Conservation (phyloP, 129 eudicot species). For the Centrapalus pauciflorus region DNA sequence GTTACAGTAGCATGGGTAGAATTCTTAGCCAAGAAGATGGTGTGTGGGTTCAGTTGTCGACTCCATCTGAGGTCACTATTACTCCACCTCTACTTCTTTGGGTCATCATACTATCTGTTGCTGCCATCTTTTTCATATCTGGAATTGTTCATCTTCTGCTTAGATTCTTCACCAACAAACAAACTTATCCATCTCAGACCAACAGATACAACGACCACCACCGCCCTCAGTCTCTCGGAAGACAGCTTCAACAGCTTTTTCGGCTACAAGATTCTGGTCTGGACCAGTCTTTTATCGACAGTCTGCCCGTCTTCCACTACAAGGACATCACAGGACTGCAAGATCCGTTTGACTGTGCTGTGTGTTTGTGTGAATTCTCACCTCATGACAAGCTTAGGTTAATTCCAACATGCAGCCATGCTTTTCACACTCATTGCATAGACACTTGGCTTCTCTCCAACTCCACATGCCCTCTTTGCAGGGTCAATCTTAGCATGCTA, state of each 20-base stretch:
- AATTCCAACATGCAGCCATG: conserved; percentile 55
- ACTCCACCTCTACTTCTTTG: conserved; percentile 43
- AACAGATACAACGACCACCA: conserved; percentile 24
- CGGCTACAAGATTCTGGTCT: conserved; percentile 57
- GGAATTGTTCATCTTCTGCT: conserved; percentile 36
- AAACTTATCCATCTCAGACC: conserved; percentile 29
- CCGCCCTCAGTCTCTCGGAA: conserved; percentile 37
- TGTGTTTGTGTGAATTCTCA: conserved; percentile 49
- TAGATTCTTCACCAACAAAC: conserved; percentile 19
- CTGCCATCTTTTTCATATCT: conserved; percentile 41
- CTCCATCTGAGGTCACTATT: conserved; percentile 24
- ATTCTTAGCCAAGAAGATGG: conserved; percentile 16
- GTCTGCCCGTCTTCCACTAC: conserved; percentile 47
- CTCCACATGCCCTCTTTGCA: conserved; percentile 63
- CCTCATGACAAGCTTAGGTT: conserved; percentile 41
- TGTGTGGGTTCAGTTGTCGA: neutral
- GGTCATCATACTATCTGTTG: conserved; percentile 35
- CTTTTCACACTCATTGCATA: conserved; percentile 56
- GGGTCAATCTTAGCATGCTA: conserved; percentile 23
- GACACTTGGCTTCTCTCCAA: conserved; percentile 64
- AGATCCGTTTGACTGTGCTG: conserved; percentile 60
- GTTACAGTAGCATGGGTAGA: conserved; percentile 19
- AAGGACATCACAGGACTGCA: conserved; percentile 30
- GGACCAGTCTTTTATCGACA: conserved; percentile 49
- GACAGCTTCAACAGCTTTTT: conserved; percentile 66